Base-by-base conservation (phyloP, 805 yeast species). In the Limtongia smithiae region DNA sequence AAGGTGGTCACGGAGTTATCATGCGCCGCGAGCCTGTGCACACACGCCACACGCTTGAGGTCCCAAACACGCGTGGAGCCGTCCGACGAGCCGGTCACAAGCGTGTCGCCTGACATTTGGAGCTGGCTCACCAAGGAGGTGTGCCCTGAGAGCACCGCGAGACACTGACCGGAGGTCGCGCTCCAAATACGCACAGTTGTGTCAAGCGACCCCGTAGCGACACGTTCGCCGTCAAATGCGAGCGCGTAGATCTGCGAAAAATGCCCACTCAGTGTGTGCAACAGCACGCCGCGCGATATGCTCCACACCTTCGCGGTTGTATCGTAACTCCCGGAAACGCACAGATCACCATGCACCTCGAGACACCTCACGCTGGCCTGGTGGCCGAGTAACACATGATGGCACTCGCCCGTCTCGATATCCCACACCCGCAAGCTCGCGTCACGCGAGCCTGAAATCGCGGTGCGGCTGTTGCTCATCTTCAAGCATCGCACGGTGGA, bases 181-280 rank as follows among this genome's bases (percentile, higher is more conserved):
- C 88, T 95, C 97, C 97, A 91, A 37, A 91, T 89, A 57, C 97
- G 76, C 43, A 93, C 95, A 14, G 96, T 84, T 67, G 95, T 80
- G 71, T 93, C 98, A 60, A 93, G 77, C 9, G 96, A 89, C 37
- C 97, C 97, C 11, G 97, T 96, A 32, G 96, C 96, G 63, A 91
- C 84, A 55, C 80, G 75, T 62, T 79, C 79, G 15, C 96, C 96
- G 66, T 88, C 93, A 48, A 96, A 95, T 2, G 96, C 90, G 35
- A 91, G 89, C 12, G 97, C 95, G 49, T 86, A 78, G 14, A 93
- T 95, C 50, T 88, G 83, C 60, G 85, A 90, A 43, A 80, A 79
- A 69, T 93, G 98, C 2, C 98, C 98, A 32, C 85, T 72, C 63
- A 91, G 86, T 0, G 96, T 88, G 25, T 95, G 85, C 45, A 93